Percentiles rank a stretch among this genome's conserved stretches.
Conservation (phyloP, 2,329 filamentous ascomycete genomes). For the Penicillium sp. region DNA sequence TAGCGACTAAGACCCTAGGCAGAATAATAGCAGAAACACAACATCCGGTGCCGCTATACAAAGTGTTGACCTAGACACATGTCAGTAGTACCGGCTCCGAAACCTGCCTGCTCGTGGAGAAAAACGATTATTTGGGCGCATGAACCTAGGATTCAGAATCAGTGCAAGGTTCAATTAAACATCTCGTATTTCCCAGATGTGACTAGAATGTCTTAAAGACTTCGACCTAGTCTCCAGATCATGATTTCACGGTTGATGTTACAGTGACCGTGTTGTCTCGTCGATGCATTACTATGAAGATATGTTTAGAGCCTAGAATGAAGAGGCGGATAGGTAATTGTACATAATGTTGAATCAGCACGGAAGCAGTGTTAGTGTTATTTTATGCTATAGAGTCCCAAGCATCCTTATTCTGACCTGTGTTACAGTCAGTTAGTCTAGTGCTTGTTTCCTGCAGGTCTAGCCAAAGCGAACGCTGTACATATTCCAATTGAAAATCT, state of each 20-base stretch:
- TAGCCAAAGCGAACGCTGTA: conserved; percentile 10
- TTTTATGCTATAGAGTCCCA: not conserved
- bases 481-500: conserved; percentile 10
- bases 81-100: not conserved
- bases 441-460: conserved; percentile 15
- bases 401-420: not conserved
- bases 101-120: not conserved
- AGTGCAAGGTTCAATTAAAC: not conserved
- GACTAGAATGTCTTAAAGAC: conserved; percentile 12
- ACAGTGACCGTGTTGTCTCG: not conserved
- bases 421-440: conserved; percentile 17
- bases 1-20: not conserved
- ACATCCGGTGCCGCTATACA: not conserved
- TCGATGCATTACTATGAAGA: not conserved
- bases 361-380: not conserved
- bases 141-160: not conserved
- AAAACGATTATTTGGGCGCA: not conserved
- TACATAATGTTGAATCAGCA: not conserved
- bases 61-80: not conserved
- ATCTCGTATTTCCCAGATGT: conserved; percentile 7
- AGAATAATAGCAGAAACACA: too few relatives aligned
- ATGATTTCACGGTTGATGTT: not conserved
- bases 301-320: not conserved
- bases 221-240: not conserved
- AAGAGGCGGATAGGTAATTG: accelerated